Percentiles rank a stretch among this genome's conserved stretches.
Conservation (phyloP, 192 early-diverging fungal species). For the Kappamyces sp. region DNA sequence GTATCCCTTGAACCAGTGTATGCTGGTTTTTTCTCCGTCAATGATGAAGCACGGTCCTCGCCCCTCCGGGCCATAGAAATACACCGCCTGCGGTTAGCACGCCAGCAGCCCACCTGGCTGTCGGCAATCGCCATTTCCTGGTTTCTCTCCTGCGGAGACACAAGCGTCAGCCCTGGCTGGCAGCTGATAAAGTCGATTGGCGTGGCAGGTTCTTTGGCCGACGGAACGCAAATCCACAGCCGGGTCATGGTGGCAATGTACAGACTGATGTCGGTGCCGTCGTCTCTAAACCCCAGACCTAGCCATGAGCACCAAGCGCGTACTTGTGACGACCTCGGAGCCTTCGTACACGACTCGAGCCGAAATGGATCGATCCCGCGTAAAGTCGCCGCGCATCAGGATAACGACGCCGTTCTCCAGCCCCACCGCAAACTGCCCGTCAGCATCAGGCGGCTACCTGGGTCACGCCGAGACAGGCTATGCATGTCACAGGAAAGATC, state of each 20-base stretch:
- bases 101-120: slow-evolving; percentile 52
- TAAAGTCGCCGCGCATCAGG: slow-evolving; percentile 56
- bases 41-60: slow-evolving; percentile 88
- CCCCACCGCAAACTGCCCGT: slow-evolving; percentile 80
- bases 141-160: slow-evolving; percentile 49
- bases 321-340: slow-evolving; percentile 78
- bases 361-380: slow-evolving; percentile 69
- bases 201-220: slow-evolving; percentile 10
- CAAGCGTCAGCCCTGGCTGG: slow-evolving; percentile 54
- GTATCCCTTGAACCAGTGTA: slow-evolving; percentile 70
- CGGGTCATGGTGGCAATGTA: slow-evolving; percentile 64
- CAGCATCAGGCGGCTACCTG: slow-evolving; percentile 51
- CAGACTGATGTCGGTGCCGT: slow-evolving; percentile 51
- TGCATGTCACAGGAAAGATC: slow-evolving; percentile 11
- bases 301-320: not conserved
- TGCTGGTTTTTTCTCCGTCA: slow-evolving; percentile 64
- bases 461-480: slow-evolving; percentile 34
- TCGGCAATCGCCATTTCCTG: slow-evolving; percentile 79
- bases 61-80: slow-evolving; percentile 87
- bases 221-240: slow-evolving; percentile 58
- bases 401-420: slow-evolving; percentile 88
- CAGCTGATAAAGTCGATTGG: slow-evolving; percentile 7
- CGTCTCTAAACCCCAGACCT: slow-evolving; percentile 72
- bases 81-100: slow-evolving; percentile 55
- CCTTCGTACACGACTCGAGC: slow-evolving; percentile 77